Evolutionary conservation across 495 filamentous ascomycete species (phyloP), one percentile per base, ranked within the genome.

Genomic region (Penicillium turbatum): DNA sequence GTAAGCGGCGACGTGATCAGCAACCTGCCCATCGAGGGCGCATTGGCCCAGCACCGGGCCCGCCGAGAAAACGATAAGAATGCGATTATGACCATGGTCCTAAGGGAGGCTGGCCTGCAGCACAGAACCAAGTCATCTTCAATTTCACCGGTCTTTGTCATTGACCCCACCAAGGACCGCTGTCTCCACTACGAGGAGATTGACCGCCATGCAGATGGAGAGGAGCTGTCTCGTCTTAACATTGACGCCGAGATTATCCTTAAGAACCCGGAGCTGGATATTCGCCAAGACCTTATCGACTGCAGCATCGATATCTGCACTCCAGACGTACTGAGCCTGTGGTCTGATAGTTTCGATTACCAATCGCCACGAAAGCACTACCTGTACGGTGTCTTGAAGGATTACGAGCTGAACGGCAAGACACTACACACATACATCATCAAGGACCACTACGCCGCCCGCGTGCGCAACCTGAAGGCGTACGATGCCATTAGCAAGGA

Each of bases 281-380:
- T 96, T 26, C 86, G 92, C 5, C 79, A 86, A 41, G 93, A 99
- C 61, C 73, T 99, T 46, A 87, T 97, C 49, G 95, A 99, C 72
- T 93, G 89, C 62, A 88, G 86, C 49, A 92, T 99, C 65, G 93
- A 99, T 64, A 97, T 99, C 56, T 99, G 95, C 69, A 96, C 95
- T 0, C 90, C 92, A 0, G 93, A 97, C 60, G 90, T 96, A 16
- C 78, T 97, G 39, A 90, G 91, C 27, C 72, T 96, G 53, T 99
- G 93, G 89, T 91, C 90, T 6, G 93, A 99, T 65, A 95, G 90
- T 65, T 99, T 99, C 68, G 93, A 99, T 71, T 97, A 93, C 71
- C 87, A 96, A 63, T 76, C 87, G 4, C 88, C 93, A 7, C 82
- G 93, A 49, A 85, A 85, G 57, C 89, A 95, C 61, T 97, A 95